Evolutionary conservation across 768 basidiomycete genomes (phyloP).

Genomic region (Tricholoma bakamatsutake): DNA sequence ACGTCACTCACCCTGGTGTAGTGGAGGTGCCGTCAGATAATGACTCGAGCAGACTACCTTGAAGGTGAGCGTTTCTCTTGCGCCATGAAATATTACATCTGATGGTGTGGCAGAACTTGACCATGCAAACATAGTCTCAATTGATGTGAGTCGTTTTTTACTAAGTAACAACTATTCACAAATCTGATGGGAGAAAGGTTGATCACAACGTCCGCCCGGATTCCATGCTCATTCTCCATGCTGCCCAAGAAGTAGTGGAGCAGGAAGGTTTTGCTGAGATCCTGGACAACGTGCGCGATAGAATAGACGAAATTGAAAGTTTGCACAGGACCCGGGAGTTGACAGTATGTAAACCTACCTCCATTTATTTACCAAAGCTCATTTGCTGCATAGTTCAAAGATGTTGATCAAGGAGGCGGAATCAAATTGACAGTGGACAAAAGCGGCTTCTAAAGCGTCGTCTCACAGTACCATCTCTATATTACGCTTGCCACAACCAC

Average conservation of each 20-base stretch:
- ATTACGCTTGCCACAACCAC: background rate
- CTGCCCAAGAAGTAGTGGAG: conserved; percentile 63
- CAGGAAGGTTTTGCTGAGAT: conserved; percentile 79
- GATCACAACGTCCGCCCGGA: conserved; percentile 76
- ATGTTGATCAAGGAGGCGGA: conserved; percentile 40
- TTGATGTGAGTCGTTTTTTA: conserved; percentile 53
- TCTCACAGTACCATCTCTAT: background rate
- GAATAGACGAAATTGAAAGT: conserved; percentile 86
- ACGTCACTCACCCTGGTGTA: conserved; percentile 12
- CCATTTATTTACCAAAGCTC: conserved; percentile 14
- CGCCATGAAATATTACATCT: background rate
- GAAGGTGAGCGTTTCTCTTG: conserved; percentile 42
- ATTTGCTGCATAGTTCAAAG: conserved; percentile 36
- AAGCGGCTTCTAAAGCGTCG: conserved; percentile 25
- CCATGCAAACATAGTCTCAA: conserved; percentile 65
- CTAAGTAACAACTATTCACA: background rate
- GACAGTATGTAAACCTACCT: conserved; percentile 38
- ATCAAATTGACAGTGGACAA: conserved; percentile 56
- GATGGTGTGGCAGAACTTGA: conserved; percentile 47
- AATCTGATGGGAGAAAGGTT: conserved; percentile 36
- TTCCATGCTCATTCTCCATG: conserved; percentile 69
- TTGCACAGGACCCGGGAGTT: conserved; percentile 73
- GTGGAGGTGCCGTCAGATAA: conserved; percentile 73
- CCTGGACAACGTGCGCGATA: conserved; percentile 62
- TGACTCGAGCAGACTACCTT: conserved; percentile 81